These are phyloP conservation scores for Narthecium ossifragum DNA, from an alignment of 106 monocot species.

Conservation along the genomic window DNA sequence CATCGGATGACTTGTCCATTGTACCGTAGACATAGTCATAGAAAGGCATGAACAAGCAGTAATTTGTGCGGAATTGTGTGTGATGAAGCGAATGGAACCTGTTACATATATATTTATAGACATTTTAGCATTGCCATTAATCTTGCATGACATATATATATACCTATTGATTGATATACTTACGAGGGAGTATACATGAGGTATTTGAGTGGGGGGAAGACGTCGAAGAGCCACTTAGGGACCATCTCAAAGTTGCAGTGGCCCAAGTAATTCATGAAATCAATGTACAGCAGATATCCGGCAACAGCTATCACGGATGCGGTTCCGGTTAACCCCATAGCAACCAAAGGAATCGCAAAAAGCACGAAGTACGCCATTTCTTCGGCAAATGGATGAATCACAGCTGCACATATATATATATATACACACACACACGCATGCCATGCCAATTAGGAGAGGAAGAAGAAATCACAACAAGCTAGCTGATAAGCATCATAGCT, in stretches of 20 bases:
- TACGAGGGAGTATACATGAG: slow-evolving; percentile 83
- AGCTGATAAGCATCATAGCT: no score
- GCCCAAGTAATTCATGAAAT: slow-evolving; percentile 87
- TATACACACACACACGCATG: neutral
- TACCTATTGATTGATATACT: slow-evolving; percentile 13
- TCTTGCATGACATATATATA: neutral
- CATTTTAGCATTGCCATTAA: neutral
- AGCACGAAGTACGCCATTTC: slow-evolving; percentile 51
- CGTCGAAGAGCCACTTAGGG: slow-evolving; percentile 46
- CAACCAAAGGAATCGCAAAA: slow-evolving; percentile 45
- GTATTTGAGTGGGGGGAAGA: slow-evolving; percentile 59
- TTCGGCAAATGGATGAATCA: slow-evolving; percentile 72
- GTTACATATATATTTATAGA: neutral
- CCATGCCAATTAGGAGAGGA: neutral
- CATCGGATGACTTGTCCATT: slow-evolving; percentile 33
- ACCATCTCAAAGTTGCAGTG: slow-evolving; percentile 87
- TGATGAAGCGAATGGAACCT: slow-evolving; percentile 88
- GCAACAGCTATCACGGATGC: slow-evolving; percentile 13
- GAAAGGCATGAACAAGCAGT: slow-evolving; percentile 83
- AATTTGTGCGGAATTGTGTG: slow-evolving; percentile 78
- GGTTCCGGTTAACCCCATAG: slow-evolving; percentile 16
- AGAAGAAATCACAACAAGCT: no score
- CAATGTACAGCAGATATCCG: slow-evolving; percentile 47
- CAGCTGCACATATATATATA: slow-evolving; percentile 35
- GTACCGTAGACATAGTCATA: slow-evolving; percentile 79